These are phyloP conservation scores for Terfezia boudieri DNA, from an alignment of 495 filamentous ascomycete species.

Conservation along the genomic window DNA sequence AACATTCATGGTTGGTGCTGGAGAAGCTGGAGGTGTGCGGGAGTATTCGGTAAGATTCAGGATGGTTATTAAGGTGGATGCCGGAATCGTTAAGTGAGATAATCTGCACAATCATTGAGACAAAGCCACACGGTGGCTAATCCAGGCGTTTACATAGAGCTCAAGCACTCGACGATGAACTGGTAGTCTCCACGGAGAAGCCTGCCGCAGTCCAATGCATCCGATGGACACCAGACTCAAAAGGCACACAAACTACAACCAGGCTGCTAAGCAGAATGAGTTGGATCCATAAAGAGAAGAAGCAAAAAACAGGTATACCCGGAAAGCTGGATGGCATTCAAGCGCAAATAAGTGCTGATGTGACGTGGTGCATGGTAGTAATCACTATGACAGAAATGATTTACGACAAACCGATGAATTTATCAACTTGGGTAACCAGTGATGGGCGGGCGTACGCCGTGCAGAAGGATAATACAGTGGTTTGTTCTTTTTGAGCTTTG, in stretches of 20 bases:
- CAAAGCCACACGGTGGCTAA: background rate
- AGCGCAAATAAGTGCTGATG: background rate
- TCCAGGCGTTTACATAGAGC: constrained; percentile 24
- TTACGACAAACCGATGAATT: constrained; percentile 90
- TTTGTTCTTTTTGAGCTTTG: background rate
- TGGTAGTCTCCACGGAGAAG: constrained; percentile 81
- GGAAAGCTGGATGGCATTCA: background rate
- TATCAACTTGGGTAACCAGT: constrained; percentile 79
- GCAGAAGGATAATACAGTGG: constrained; percentile 36
- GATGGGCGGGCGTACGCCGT: constrained; percentile 85
- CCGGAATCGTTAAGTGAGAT: constrained; percentile 47
- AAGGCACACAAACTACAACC: constrained; percentile 66
- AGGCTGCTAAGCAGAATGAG: constrained; percentile 72
- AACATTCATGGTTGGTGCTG: constrained; percentile 32
- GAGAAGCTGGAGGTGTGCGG: constrained; percentile 56
- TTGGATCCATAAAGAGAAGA: constrained; percentile 49
- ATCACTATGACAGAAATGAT: constrained; percentile 47
- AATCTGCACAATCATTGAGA: background rate
- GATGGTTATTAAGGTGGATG: constrained; percentile 96
- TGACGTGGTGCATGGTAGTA: constrained; percentile 24
- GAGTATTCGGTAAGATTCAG: constrained; percentile 81
- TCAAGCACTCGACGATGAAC: constrained; percentile 78
- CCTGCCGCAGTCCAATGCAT: constrained; percentile 93
- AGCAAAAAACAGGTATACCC: constrained; percentile 12
- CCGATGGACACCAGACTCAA: constrained; percentile 66